Conservation (phyloP, 441 rosid species). For the Breynia disticha region DNA sequence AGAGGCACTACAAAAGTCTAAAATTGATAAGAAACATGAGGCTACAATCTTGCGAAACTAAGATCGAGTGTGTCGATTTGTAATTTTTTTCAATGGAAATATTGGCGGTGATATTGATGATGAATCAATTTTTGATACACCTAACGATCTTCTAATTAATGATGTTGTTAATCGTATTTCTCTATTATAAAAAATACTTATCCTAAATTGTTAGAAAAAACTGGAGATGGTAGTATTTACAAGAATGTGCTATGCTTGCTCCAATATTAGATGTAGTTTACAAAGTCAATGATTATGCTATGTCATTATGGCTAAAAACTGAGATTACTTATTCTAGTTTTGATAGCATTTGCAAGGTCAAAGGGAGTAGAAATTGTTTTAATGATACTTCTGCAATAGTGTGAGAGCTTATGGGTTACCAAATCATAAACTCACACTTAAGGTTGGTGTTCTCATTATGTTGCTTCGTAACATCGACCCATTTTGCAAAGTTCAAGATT, state of each 20-base stretch:
- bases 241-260: neutral
- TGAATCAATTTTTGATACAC: neutral
- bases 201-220: neutral
- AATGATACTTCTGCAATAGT: neutral
- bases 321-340: neutral
- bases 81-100: neutral
- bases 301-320: neutral
- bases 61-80: no score
- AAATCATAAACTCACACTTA: neutral
- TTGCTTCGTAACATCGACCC: neutral
- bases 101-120: neutral
- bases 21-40: no score
- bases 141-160: neutral
- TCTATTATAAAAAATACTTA: neutral
- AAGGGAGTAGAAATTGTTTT: neutral
- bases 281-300: neutral
- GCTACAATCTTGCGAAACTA: no score
- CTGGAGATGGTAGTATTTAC: neutral
- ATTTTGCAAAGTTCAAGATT: neutral
- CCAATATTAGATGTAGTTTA: neutral
- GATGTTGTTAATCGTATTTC: neutral
- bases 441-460: neutral
- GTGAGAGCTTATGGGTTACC: neutral
- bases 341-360: neutral
- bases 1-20: no score